These are phyloP conservation scores for Mycosarcoma mackinlayi DNA, from an alignment of 1,284 basidiomycete genomes.

Conservation along the genomic window DNA sequence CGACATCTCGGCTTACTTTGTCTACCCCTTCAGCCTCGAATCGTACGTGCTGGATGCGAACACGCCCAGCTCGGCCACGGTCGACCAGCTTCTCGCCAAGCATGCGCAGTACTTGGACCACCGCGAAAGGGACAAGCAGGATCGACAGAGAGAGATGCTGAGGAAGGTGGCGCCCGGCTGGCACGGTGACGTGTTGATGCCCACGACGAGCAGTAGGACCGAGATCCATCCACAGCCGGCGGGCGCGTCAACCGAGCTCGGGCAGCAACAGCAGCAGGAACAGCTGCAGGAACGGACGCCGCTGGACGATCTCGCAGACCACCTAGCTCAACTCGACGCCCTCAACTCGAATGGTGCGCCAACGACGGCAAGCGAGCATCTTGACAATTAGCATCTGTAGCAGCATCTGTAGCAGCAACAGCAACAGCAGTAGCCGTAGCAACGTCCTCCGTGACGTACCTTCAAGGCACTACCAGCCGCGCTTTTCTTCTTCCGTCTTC, in stretches of 20 bases:
- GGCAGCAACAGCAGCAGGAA: not conserved
- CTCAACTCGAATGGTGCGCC: constrained; percentile 2
- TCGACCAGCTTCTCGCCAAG: constrained; percentile 27
- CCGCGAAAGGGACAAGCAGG: constrained; percentile 22
- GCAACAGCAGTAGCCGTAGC: not conserved
- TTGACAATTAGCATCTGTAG: not conserved
- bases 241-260: too few species aligned
- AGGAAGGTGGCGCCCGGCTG: constrained; percentile 41
- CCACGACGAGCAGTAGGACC: constrained; percentile 8
- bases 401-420: not conserved
- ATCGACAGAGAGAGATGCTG: constrained; percentile 20
- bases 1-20: constrained; percentile 57
- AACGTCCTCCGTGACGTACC: too few species aligned
- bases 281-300: constrained; percentile 32
- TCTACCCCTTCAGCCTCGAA: constrained; percentile 60
- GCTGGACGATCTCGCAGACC: constrained; percentile 45
- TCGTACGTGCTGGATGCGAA: constrained; percentile 52
- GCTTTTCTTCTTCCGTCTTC: too few species aligned
- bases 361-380: not conserved
- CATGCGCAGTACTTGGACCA: constrained; percentile 32
- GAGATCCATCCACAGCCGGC: too few species aligned
- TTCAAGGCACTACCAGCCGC: too few species aligned
- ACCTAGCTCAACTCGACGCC: constrained; percentile 44
- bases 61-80: constrained; percentile 28
- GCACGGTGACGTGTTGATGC: constrained; percentile 25